phyloP scores from a whole-genome alignment of 805 yeast genomes.

The Naumovozyma dairenensis region DNA sequence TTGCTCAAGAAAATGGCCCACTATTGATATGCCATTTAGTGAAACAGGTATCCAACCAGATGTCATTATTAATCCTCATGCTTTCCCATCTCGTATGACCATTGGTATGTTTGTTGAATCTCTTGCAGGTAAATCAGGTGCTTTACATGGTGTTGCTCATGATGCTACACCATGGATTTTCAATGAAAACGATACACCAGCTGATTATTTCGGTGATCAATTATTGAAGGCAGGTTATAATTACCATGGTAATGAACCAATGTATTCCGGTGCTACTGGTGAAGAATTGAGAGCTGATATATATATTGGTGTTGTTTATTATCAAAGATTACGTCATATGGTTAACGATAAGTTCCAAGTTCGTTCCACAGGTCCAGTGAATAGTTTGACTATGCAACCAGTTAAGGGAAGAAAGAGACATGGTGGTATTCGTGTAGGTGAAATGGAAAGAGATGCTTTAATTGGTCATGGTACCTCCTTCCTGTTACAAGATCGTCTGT shows the following conservation, averaged over 20 bases:
- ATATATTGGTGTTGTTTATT: constrained; percentile 93
- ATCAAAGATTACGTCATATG: constrained; percentile 98
- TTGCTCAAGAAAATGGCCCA: constrained; percentile 97
- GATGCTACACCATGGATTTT: constrained; percentile 96
- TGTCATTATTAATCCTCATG: constrained; percentile 95
- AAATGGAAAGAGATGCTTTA: constrained; percentile 98
- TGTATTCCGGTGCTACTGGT: constrained; percentile 98
- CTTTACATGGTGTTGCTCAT: constrained; percentile 93
- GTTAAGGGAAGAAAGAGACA: constrained; percentile 97
- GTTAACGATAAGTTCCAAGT: constrained; percentile 99
- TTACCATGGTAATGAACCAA: constrained; percentile 97
- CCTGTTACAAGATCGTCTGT: constrained; percentile 84
- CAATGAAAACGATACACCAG: constrained; percentile 87
- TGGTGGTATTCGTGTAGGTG: constrained; percentile 99
- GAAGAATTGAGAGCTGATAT: constrained; percentile 95
- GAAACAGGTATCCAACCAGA: constrained; percentile 97
- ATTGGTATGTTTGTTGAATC: constrained; percentile 99
- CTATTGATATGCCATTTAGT: constrained; percentile 91
- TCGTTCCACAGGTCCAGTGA: constrained; percentile 97
- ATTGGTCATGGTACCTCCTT: constrained; percentile 97
- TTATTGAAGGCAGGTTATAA: constrained; percentile 80
- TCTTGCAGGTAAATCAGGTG: constrained; percentile 98
- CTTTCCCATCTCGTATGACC: constrained; percentile 99
- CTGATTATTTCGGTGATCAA: constrained; percentile 96
- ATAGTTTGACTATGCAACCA: constrained; percentile 96